A percentile compares a stretch with the other conserved stretches of the same genome.
Evolutionary conservation across 768 basidiomycete genomes (phyloP).

Genomic region (Hygrophoropsis aurantiaca): DNA sequence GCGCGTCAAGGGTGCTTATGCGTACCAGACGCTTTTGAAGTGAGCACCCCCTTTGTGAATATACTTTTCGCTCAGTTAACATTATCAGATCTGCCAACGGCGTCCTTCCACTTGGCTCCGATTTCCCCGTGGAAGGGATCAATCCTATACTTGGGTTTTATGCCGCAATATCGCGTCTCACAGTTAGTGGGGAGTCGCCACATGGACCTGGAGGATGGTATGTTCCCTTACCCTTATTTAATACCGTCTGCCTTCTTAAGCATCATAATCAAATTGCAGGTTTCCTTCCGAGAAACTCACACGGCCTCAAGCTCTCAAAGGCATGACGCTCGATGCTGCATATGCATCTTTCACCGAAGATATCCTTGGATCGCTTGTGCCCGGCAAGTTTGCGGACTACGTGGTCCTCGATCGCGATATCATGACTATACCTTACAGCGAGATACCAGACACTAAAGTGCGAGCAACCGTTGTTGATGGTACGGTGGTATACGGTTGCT

Average conservation of each 20-base stretch:
- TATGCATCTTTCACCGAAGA: slow-evolving; percentile 82
- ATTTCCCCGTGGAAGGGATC: slow-evolving; percentile 91
- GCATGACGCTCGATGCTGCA: slow-evolving; percentile 89
- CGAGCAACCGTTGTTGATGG: slow-evolving; percentile 78
- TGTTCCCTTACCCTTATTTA: slow-evolving; percentile 17
- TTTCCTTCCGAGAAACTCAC: slow-evolving; percentile 75
- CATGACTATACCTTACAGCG: slow-evolving; percentile 57
- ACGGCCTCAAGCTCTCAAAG: slow-evolving; percentile 78
- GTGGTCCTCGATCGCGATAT: slow-evolving; percentile 82
- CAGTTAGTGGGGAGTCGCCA: slow-evolving; percentile 70
- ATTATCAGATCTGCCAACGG: slow-evolving; percentile 49
- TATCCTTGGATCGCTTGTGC: slow-evolving; percentile 65
- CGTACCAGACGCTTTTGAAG: slow-evolving; percentile 78
- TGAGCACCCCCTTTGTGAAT: slow-evolving; percentile 31
- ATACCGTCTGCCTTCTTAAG: neutral
- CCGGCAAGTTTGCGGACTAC: slow-evolving; percentile 87
- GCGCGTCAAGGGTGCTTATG: slow-evolving; percentile 86
- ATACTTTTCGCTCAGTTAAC: neutral
- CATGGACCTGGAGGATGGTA: slow-evolving; percentile 86
- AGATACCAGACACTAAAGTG: slow-evolving; percentile 69
- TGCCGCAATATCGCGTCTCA: slow-evolving; percentile 78
- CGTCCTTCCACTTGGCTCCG: slow-evolving; percentile 81
- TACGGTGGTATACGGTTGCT: slow-evolving; percentile 55
- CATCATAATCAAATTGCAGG: slow-evolving; percentile 46
- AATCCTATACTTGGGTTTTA: slow-evolving; percentile 91